phyloP scores from a whole-genome alignment of 31 red algal genomes.

The Porphyra umbilicalis region DNA sequence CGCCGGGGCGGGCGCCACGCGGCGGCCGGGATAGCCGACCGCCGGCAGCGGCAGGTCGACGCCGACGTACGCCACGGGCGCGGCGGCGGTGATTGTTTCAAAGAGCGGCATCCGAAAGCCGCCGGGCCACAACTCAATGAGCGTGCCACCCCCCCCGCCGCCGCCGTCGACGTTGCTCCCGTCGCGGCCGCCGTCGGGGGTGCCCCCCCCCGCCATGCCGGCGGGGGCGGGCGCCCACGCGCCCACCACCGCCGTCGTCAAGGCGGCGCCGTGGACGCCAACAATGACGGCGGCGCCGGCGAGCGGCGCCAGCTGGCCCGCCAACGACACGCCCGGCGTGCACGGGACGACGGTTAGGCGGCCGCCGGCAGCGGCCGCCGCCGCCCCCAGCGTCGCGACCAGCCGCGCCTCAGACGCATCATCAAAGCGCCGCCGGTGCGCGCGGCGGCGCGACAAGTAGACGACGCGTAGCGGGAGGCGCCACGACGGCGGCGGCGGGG shows the following conservation, averaged over 20 bases:
- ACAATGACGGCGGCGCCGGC: not conserved
- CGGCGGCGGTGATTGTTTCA: not conserved
- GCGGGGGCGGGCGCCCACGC: not conserved
- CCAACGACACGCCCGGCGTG: not conserved
- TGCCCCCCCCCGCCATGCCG: too few relatives aligned
- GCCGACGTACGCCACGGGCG: not conserved
- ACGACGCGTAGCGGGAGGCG: not conserved
- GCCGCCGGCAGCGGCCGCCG: not conserved
- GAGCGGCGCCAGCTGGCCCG: not conserved
- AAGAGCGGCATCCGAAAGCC: not conserved
- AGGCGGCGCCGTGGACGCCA: not conserved
- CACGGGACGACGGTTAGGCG: not conserved
- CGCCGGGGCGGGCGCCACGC: not conserved
- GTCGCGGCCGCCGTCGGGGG: too few relatives aligned
- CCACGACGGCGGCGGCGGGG: too few relatives aligned
- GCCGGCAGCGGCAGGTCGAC: not conserved
- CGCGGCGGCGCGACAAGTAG: not conserved
- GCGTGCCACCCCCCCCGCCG: not conserved
- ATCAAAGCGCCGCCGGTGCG: not conserved
- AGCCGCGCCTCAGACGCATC: not conserved
- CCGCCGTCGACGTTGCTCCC: too few relatives aligned
- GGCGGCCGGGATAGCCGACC: not conserved
- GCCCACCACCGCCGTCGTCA: not conserved
- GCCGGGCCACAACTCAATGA: not conserved
- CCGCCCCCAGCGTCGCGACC: not conserved